Evolutionary conservation across 1,284 basidiomycete species (phyloP).

Genomic region (Ceratobasidium papillatum): DNA sequence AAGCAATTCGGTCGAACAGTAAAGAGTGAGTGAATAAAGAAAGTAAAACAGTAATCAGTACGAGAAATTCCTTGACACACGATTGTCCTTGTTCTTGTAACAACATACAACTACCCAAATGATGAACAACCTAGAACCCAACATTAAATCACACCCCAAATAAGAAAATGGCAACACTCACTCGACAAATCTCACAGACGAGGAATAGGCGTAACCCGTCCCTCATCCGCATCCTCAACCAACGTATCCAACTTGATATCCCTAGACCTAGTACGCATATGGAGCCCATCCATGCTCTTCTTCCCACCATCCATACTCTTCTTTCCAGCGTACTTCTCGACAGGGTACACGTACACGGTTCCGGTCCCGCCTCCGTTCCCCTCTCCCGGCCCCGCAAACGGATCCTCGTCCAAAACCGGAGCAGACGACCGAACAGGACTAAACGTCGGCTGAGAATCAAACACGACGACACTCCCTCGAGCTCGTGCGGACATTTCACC

Average conservation of each 20-base stretch:
- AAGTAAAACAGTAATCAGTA: neutral
- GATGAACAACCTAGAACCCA: neutral
- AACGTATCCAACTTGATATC: slow-evolving; percentile 28
- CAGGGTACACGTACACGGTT: neutral
- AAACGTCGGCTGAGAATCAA: slow-evolving; percentile 11
- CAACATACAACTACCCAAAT: neutral
- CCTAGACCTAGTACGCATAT: slow-evolving; percentile 14
- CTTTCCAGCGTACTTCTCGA: slow-evolving; percentile 6
- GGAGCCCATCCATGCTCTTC: slow-evolving; percentile 26
- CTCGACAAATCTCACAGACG: neutral
- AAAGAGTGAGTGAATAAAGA: slow-evolving; percentile 14
- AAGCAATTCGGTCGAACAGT: neutral
- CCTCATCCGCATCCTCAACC: slow-evolving; percentile 28
- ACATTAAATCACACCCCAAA: neutral
- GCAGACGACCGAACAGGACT: neutral
- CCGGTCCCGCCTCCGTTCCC: neutral
- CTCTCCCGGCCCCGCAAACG: slow-evolving; percentile 24
- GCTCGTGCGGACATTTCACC: slow-evolving; percentile 19
- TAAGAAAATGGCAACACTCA: neutral
- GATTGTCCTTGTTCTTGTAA: neutral
- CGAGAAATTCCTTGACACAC: neutral
- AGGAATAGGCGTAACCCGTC: neutral
- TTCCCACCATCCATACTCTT: slow-evolving; percentile 31
- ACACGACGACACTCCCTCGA: slow-evolving; percentile 31
- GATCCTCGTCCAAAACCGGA: slow-evolving; percentile 22